Conservation (phyloP, 345 rosid species). For the Pistacia atlantica region DNA sequence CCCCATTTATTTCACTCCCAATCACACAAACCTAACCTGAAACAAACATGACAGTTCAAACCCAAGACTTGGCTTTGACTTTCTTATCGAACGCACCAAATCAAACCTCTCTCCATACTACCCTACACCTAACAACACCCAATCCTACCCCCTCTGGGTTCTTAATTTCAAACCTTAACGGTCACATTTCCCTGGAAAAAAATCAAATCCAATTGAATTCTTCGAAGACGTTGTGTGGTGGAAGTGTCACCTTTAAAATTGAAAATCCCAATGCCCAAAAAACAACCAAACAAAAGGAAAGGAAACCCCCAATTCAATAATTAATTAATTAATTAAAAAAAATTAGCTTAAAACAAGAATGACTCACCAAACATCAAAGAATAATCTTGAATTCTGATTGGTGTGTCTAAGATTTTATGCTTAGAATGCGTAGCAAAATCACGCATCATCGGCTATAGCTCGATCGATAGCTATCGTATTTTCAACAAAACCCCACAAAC, state of each 20-base stretch:
- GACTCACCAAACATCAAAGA: conserved; percentile 11
- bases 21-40: too few relatives aligned
- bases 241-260: conserved; percentile 28
- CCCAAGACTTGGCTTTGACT: background rate
- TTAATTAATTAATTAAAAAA: background rate
- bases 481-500: conserved; percentile 1
- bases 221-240: conserved; percentile 24
- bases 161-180: conserved; percentile 18
- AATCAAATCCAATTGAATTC: conserved; percentile 2
- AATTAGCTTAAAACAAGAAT: background rate
- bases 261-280: conserved; percentile 23
- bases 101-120: background rate
- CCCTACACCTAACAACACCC: background rate
- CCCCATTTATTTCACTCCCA: too few relatives aligned
- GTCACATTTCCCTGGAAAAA: conserved; percentile 18
- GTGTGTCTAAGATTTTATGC: too few relatives aligned
- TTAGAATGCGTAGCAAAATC: too few relatives aligned
- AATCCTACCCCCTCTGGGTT: background rate
- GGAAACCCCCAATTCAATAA: background rate
- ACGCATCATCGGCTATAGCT: too few relatives aligned
- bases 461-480: too few relatives aligned
- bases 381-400: too few relatives aligned
- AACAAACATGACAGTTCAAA: background rate
- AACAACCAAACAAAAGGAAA: background rate
- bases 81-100: background rate